phyloP scores from a whole-genome alignment of 2,329 filamentous ascomycete species.

The Furcasterigmium furcatum region DNA sequence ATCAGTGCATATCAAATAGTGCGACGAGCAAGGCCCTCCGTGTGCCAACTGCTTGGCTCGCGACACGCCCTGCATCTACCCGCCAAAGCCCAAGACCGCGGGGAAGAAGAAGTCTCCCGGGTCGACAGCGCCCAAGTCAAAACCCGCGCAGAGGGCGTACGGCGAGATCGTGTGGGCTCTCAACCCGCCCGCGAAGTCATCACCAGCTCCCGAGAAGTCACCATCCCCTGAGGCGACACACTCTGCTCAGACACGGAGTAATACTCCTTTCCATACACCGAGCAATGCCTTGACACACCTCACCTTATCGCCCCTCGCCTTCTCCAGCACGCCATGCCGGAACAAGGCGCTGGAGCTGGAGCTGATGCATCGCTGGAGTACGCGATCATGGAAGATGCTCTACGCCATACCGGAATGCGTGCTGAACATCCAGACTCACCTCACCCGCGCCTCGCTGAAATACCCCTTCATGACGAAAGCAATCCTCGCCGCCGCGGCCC shows the following conservation, averaged over 20 bases:
- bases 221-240: too few species aligned
- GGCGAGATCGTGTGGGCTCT: too few species aligned
- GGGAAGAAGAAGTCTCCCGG: too few species aligned
- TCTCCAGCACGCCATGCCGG: neutral
- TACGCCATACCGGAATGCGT: conserved; percentile 30
- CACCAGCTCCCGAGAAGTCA: too few species aligned
- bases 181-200: too few species aligned
- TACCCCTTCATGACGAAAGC: neutral
- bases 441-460: neutral
- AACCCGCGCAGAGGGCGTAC: too few species aligned
- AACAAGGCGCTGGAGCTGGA: conserved; percentile 34
- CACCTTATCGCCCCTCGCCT: neutral
- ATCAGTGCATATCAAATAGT: too few species aligned
- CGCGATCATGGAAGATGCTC: conserved; percentile 35
- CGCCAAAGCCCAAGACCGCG: neutral
- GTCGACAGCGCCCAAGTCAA: too few species aligned
- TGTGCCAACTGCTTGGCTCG: conserved; percentile 28
- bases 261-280: too few species aligned
- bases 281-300: neutral
- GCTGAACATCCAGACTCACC: neutral
- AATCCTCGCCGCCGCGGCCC: neutral
- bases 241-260: too few species aligned
- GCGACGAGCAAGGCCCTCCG: conserved; percentile 30
- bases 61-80: conserved; percentile 1
- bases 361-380: conserved; percentile 48